These are phyloP conservation scores for Chaetomium cochliodes DNA, from an alignment of 495 filamentous ascomycete genomes.

Conservation along the genomic window DNA sequence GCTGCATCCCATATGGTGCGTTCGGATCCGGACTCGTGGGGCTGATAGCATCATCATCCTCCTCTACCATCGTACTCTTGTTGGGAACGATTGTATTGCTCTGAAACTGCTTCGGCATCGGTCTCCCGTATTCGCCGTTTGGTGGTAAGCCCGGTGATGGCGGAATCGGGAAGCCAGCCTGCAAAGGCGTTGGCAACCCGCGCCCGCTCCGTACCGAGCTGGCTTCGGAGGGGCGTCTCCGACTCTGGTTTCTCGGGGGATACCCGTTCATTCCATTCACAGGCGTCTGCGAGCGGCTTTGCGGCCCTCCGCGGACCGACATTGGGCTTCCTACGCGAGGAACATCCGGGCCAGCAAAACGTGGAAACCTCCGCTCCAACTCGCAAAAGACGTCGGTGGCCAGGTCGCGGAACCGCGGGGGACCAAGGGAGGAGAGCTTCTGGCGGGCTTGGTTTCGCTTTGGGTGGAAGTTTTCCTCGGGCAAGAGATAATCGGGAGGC, in stretches of 20 bases:
- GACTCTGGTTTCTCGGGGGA: slow-evolving; percentile 45
- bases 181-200: slow-evolving; percentile 32
- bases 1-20: slow-evolving; percentile 63
- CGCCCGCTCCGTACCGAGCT: slow-evolving; percentile 49
- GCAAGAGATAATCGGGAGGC: slow-evolving; percentile 69
- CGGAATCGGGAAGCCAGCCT: slow-evolving; percentile 48
- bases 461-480: slow-evolving; percentile 85
- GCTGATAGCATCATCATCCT: slow-evolving; percentile 69
- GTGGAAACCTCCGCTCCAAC: slow-evolving; percentile 83
- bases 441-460: slow-evolving; percentile 95
- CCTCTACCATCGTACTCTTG: slow-evolving; percentile 97
- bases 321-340: slow-evolving; percentile 69
- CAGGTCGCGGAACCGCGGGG: slow-evolving; percentile 80
- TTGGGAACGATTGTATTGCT: slow-evolving; percentile 95
- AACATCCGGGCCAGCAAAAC: slow-evolving; percentile 66
- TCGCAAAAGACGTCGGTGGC: slow-evolving; percentile 96
- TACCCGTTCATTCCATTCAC: slow-evolving; percentile 51
- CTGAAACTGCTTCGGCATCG: slow-evolving; percentile 86
- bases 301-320: slow-evolving; percentile 51
- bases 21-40: slow-evolving; percentile 44
- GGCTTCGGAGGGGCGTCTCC: slow-evolving; percentile 54
- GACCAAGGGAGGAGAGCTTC: slow-evolving; percentile 84
- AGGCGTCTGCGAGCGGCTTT: slow-evolving; percentile 57
- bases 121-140: slow-evolving; percentile 50
- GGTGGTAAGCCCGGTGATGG: slow-evolving; percentile 43